Conservation (phyloP, 2,329 filamentous ascomycete species). For the Talaromyces marneffei region DNA sequence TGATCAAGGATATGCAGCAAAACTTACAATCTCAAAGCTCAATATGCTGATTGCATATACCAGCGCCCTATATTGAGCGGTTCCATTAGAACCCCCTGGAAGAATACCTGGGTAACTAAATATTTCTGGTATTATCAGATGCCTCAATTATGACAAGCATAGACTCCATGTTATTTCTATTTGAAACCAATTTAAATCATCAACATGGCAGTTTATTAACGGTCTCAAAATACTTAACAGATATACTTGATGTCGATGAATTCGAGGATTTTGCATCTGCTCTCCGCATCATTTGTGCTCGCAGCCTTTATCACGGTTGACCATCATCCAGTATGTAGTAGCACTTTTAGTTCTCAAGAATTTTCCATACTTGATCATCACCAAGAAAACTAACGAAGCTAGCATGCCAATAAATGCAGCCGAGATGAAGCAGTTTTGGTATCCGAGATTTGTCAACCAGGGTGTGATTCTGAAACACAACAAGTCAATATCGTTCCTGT, state of each 20-base stretch:
- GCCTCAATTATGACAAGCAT: background rate
- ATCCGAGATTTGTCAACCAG: slow-evolving; percentile 40
- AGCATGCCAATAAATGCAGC: slow-evolving; percentile 35
- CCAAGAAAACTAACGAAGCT: slow-evolving; percentile 33
- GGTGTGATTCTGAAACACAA: slow-evolving; percentile 38
- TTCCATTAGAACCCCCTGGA: no score
- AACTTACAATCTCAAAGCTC: no score
- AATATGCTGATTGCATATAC: no score
- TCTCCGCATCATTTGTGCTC: background rate
- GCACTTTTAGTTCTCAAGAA: slow-evolving; percentile 28
- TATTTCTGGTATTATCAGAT: no score
- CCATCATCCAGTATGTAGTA: slow-evolving; percentile 34
- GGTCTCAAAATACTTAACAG: background rate
- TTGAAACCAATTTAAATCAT: no score
- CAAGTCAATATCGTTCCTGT: background rate
- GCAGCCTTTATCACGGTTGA: slow-evolving; percentile 21
- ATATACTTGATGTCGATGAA: background rate
- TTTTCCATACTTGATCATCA: slow-evolving; percentile 39
- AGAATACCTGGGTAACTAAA: no score
- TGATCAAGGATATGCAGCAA: no score
- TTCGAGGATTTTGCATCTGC: background rate
- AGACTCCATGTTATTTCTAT: background rate
- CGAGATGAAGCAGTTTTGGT: slow-evolving; percentile 43
- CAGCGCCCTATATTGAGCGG: no score
- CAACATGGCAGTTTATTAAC: background rate